A percentile compares a stretch with the other conserved stretches of the same genome.
Evolutionary conservation across 805 yeast genomes (phyloP).

Genomic region (Yarrowia sp.): DNA sequence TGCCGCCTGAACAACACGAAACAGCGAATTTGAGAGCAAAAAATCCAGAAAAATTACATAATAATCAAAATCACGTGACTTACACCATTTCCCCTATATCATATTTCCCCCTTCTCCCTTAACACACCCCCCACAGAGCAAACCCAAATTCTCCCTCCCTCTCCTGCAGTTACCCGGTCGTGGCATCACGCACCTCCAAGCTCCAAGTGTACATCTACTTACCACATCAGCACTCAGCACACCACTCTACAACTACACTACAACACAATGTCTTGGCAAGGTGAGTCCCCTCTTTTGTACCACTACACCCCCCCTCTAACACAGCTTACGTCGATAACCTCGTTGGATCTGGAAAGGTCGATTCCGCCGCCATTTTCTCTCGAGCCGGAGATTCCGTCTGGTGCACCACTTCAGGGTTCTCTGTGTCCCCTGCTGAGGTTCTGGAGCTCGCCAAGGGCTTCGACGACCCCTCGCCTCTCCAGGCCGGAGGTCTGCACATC

Average conservation of each 20-base stretch:
- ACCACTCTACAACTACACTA: conserved; percentile 2
- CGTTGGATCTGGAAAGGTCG: conserved; percentile 80
- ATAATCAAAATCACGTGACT: not conserved
- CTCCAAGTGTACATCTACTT: conserved; percentile 15
- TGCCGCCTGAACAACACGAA: too few species aligned
- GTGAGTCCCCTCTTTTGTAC: conserved; percentile 30
- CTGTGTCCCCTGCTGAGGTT: conserved; percentile 67
- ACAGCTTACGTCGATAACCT: conserved; percentile 94
- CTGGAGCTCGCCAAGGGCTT: conserved; percentile 73
- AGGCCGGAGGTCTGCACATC: conserved; percentile 80
- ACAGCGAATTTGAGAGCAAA: not conserved
- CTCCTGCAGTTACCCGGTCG: conserved; percentile 19
- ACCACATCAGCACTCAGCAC: not conserved
- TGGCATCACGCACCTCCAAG: conserved; percentile 17
- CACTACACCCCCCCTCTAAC: not conserved
- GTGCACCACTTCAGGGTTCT: conserved; percentile 62
- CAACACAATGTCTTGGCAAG: conserved; percentile 39
- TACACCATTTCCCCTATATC: not conserved
- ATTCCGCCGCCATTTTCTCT: conserved; percentile 89
- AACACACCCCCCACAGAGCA: not conserved
- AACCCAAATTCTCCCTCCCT: not conserved
- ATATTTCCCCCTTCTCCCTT: not conserved
- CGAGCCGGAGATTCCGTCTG: conserved; percentile 92
- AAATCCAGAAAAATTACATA: not conserved
- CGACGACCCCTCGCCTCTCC: conserved; percentile 73